phyloP scores from a whole-genome alignment of 1,139 yeast genomes.

The Scheffersomyces cryptocercus region DNA sequence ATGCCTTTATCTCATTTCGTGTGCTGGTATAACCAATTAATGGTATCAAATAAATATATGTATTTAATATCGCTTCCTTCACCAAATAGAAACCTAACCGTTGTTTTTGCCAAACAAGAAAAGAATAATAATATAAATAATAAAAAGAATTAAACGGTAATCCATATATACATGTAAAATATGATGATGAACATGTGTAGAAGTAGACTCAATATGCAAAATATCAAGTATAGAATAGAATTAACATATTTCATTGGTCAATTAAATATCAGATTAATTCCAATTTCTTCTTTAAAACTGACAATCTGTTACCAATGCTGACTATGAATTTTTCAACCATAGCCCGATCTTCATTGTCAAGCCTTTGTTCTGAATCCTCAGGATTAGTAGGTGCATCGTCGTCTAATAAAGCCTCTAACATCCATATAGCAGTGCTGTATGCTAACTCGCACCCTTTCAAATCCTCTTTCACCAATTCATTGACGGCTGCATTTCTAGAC shows the following conservation, averaged over 20 bases:
- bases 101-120: neutral
- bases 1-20: no score
- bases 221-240: no score
- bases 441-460: slow-evolving; percentile 80
- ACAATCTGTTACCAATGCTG: slow-evolving; percentile 69
- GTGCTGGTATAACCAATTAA: no score
- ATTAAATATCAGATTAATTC: slow-evolving; percentile 9
- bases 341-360: slow-evolving; percentile 70
- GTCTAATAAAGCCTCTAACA: slow-evolving; percentile 83
- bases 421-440: slow-evolving; percentile 92
- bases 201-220: neutral
- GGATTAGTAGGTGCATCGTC: slow-evolving; percentile 39
- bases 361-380: slow-evolving; percentile 23
- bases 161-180: no score
- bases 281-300: slow-evolving; percentile 53
- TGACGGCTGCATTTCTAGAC: slow-evolving; percentile 86
- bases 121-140: neutral
- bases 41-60: no score
- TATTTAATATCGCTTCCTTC: no score
- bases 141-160: no score
- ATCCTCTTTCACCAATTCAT: slow-evolving; percentile 78
- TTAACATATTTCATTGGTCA: no score
- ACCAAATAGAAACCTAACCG: no score
- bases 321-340: slow-evolving; percentile 78
- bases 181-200: neutral